Percentiles rank a stretch among this genome's conserved stretches.
These are phyloP conservation scores for Sonneratia caseolaris DNA, from an alignment of 345 rosid genomes.

Conservation along the genomic window DNA sequence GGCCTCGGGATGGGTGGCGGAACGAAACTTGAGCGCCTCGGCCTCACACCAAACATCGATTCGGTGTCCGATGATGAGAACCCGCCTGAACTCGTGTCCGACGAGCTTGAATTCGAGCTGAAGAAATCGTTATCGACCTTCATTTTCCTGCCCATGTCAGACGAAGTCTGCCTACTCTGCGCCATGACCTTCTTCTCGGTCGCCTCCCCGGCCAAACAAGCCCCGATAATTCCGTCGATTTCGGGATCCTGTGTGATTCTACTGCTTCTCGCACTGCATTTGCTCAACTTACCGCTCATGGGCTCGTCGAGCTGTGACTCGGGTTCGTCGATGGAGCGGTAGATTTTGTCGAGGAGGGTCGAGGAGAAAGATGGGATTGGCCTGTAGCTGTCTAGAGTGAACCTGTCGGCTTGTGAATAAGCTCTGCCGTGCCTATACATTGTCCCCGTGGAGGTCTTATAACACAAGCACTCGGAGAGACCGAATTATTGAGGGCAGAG, in stretches of 20 bases:
- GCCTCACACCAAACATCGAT: conserved; percentile 26
- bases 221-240: conserved; percentile 12
- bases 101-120: conserved; percentile 65
- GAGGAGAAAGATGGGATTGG: conserved; percentile 81
- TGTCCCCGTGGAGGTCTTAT: neutral
- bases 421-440: conserved; percentile 38
- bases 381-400: neutral
- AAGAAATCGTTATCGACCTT: conserved; percentile 35
- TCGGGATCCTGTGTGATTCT: conserved; percentile 7
- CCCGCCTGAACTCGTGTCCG: conserved; percentile 60
- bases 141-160: conserved; percentile 18
- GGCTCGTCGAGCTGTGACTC: conserved; percentile 22
- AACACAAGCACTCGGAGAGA: neutral
- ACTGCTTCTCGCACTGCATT: conserved; percentile 12
- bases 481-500: neutral
- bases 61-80: conserved; percentile 87
- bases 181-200: conserved; percentile 16
- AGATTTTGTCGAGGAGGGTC: conserved; percentile 79
- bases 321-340: conserved; percentile 62
- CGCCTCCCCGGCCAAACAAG: conserved; percentile 27
- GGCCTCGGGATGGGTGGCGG: conserved; percentile 19
- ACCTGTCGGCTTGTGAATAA: conserved; percentile 12
- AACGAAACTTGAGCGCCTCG: conserved; percentile 25
- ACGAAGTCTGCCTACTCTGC: conserved; percentile 20
- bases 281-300: conserved; percentile 29